These are phyloP conservation scores for Phytophthora palmivora DNA, from an alignment of 352 stramenopile genomes.

Conservation along the genomic window DNA sequence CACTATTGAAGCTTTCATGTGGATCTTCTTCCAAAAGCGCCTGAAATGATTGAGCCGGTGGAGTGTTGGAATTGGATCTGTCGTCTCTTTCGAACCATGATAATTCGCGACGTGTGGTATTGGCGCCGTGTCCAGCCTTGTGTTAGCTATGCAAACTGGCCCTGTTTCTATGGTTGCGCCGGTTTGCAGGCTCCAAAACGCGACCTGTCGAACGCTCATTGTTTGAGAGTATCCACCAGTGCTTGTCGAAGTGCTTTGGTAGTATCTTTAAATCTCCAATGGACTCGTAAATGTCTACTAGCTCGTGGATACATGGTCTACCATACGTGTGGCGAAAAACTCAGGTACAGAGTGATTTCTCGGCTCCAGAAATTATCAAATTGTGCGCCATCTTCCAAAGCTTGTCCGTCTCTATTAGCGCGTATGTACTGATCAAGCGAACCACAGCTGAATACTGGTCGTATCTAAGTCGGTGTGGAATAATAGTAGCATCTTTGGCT, in stretches of 20 bases:
- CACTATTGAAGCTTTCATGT: not conserved
- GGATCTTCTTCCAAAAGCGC: not conserved
- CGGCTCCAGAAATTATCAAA: not conserved
- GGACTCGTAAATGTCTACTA: not conserved
- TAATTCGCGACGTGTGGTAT: conserved; percentile 1
- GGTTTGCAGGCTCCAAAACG: conserved; percentile 1
- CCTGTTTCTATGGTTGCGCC: not conserved
- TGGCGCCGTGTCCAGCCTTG: not conserved
- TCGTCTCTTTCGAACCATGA: conserved; percentile 2
- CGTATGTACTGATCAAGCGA: not conserved
- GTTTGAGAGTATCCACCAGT: conserved; percentile 7
- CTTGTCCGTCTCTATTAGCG: conserved; percentile 2
- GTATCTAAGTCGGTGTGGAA: not conserved
- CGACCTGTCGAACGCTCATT: not conserved
- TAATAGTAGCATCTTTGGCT: not conserved
- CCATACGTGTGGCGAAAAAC: not conserved
- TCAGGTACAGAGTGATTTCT: not conserved
- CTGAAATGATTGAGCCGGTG: not conserved
- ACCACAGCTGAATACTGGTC: conserved; percentile 1
- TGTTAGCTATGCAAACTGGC: not conserved
- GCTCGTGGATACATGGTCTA: conserved; percentile 13
- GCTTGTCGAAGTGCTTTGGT: conserved; percentile 1
- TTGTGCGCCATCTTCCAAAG: conserved; percentile 1
- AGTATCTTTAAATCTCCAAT: not conserved
- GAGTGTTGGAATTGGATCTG: not conserved